A percentile compares a stretch with the other conserved stretches of the same genome.
phyloP scores from a whole-genome alignment of 345 rosid genomes.

The Salix udensis region DNA sequence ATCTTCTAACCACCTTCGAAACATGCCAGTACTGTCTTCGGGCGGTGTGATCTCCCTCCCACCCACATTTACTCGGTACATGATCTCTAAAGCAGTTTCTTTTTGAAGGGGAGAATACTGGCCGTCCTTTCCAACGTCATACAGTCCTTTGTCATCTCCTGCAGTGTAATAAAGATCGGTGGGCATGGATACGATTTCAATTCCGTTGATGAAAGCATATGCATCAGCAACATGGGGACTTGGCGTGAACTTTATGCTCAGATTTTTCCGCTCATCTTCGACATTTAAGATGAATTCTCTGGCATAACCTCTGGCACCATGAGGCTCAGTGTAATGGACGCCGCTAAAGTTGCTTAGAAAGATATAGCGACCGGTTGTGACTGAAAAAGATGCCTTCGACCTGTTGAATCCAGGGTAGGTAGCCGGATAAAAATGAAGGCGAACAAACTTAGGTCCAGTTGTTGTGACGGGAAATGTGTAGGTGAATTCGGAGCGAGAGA shows the following conservation, averaged over 20 bases:
- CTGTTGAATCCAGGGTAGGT: slow-evolving; percentile 1
- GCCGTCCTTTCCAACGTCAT: no score
- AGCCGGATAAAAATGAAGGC: slow-evolving; percentile 22
- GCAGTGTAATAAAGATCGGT: slow-evolving; percentile 18
- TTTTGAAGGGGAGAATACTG: not conserved
- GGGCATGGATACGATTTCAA: slow-evolving; percentile 42
- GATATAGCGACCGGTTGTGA: slow-evolving; percentile 12
- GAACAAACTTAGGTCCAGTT: slow-evolving; percentile 18
- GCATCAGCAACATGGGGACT: slow-evolving; percentile 4
- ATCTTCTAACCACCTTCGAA: slow-evolving; percentile 19
- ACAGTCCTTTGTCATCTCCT: no score
- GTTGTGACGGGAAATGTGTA: slow-evolving; percentile 20
- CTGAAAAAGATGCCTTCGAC: slow-evolving; percentile 20
- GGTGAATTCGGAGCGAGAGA: slow-evolving; percentile 23
- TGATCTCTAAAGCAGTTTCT: slow-evolving; percentile 18
- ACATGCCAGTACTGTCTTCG: slow-evolving; percentile 25
- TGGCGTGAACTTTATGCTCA: slow-evolving; percentile 38
- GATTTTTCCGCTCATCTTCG: not conserved
- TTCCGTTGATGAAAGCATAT: slow-evolving; percentile 35
- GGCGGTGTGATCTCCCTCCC: fast-evolving
- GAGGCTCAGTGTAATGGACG: not conserved
- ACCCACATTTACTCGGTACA: slow-evolving; percentile 35
- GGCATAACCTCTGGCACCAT: not conserved
- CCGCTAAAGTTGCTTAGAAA: slow-evolving; percentile 33
- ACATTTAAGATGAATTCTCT: slow-evolving; percentile 10